Conservation (phyloP, 1,284 basidiomycete genomes). For the Sporisorium sorghi region DNA sequence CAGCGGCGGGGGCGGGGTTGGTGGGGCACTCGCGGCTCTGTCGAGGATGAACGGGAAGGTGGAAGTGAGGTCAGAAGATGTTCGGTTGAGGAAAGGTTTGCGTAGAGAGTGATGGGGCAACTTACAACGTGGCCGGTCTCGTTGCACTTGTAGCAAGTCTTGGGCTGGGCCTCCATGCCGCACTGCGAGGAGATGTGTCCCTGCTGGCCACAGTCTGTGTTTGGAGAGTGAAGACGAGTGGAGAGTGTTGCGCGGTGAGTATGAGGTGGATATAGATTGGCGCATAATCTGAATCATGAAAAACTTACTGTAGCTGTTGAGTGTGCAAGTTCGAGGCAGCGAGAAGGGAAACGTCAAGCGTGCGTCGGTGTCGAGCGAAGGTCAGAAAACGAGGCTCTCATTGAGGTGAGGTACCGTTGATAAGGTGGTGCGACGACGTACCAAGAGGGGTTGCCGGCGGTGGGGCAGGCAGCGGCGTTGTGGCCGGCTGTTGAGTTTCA, state of each 20-base stretch:
- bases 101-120: not conserved
- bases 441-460: slow-evolving; percentile 64
- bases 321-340: not conserved
- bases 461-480: slow-evolving; percentile 64
- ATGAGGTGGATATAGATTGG: too few relatives aligned
- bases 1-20: slow-evolving; percentile 39
- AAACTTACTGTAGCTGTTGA: slow-evolving; percentile 6
- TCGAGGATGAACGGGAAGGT: not conserved
- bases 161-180: slow-evolving; percentile 64
- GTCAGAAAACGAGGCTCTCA: slow-evolving; percentile 3
- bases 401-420: not conserved
- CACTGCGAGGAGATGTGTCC: slow-evolving; percentile 64
- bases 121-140: slow-evolving; percentile 61
- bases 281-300: not conserved
- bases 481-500: slow-evolving; percentile 58
- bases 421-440: slow-evolving; percentile 25
- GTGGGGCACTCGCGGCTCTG: slow-evolving; percentile 65
- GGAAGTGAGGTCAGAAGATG: not conserved
- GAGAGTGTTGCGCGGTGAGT: not conserved
- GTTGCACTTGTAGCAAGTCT: slow-evolving; percentile 67
- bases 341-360: not conserved
- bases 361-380: not conserved
- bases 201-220: slow-evolving; percentile 62
- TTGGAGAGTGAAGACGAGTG: not conserved
- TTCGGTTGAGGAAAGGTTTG: too few relatives aligned